Conservation (phyloP, 2,329 filamentous ascomycete species). For the Hymenoscyphus repandus region DNA sequence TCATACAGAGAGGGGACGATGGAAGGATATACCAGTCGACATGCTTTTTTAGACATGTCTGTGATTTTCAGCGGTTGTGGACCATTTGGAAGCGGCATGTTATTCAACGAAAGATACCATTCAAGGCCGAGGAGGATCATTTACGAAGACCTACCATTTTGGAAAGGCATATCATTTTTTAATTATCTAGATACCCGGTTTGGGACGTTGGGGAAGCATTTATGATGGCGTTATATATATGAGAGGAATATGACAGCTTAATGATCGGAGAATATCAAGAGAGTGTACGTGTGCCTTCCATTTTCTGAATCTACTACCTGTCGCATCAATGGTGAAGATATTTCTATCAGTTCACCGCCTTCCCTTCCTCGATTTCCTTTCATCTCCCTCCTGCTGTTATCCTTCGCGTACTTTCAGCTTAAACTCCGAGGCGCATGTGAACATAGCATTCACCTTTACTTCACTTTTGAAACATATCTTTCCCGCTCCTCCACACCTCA, state of each 20-base stretch:
- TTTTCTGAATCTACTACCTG: too few relatives aligned
- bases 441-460: background rate
- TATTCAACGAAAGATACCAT: too few relatives aligned
- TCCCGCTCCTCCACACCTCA: too few relatives aligned
- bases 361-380: background rate
- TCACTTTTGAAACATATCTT: background rate
- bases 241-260: background rate
- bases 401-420: background rate
- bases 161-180: background rate
- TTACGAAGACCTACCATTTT: background rate
- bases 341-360: background rate
- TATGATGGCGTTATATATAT: background rate
- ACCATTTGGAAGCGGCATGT: too few relatives aligned
- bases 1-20: slow-evolving; percentile 27
- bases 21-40: slow-evolving; percentile 22
- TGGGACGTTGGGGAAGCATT: background rate
- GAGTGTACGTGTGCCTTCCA: too few relatives aligned
- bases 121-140: background rate
- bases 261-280: background rate
- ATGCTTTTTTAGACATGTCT: slow-evolving; percentile 21
- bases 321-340: too few relatives aligned
- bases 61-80: background rate
- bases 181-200: slow-evolving; percentile 1
- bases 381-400: background rate
- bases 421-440: background rate